Evolutionary conservation across 2,329 filamentous ascomycete species (phyloP), one percentile per base, ranked within the genome.

Genomic region (Neofusicoccum umdonicola): DNA sequence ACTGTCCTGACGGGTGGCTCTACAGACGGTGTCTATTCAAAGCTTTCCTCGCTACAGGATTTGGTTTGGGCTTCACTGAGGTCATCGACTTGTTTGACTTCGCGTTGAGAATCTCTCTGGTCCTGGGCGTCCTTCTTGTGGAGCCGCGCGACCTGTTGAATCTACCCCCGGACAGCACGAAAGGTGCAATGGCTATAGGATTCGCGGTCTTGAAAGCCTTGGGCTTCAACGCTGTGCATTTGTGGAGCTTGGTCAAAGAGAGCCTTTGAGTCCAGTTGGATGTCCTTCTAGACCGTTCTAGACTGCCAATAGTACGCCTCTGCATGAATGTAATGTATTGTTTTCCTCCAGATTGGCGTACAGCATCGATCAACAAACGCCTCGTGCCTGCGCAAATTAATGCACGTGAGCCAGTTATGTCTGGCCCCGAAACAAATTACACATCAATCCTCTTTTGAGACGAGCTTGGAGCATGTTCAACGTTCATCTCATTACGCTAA

Each of bases 11-110:
- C 4, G 69, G 73, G 27, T 71, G 68, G 31, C 39, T 68, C 1
- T 83, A 82, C 66, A 70, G 78, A 39, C 71, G 76, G 42, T 72
- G 70, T 4, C 74, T 75, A 9, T 74, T 74, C 3, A 78, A 78
- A 66, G 62, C 79, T 0, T 81, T 82, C 66, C 66, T 82, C 3
- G 80, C 79, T 2, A 74, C 80, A 66, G 70, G 78, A 2, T 72
- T 77, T 27, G 70, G 72, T 3, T 69, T 78, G 5, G 79, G 79
- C 1, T 72, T 79, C 6, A 70, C 75, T 5, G 73, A 73, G 3
- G 41, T 78, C 17, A 64, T 81, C 66, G 66, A 58, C 11, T 12
- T 69, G 3, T 66, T 69, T 63, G 74, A 72, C 67, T 68, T 65
- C 44, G 57, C 67, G 39, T 62, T 72, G 1, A 76, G 70, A 56